phyloP scores from a whole-genome alignment of 768 basidiomycete genomes.

The Clavulina sp. region DNA sequence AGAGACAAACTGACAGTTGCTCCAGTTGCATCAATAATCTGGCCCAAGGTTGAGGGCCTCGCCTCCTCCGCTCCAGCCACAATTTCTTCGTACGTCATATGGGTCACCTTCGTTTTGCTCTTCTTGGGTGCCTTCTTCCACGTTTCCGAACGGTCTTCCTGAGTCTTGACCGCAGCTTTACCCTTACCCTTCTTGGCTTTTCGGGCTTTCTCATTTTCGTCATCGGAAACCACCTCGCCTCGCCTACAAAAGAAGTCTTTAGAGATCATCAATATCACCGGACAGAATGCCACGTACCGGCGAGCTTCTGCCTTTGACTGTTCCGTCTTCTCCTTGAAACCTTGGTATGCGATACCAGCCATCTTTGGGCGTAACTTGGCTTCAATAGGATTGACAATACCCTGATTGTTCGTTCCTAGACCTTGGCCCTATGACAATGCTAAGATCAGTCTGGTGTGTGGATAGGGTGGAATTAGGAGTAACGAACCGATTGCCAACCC shows the following conservation, averaged over 20 bases:
- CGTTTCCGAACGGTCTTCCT: slow-evolving; percentile 40
- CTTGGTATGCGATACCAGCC: slow-evolving; percentile 73
- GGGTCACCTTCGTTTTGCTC: slow-evolving; percentile 67
- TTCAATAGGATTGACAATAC: slow-evolving; percentile 79
- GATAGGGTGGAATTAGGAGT: neutral
- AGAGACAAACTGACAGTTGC: slow-evolving; percentile 46
- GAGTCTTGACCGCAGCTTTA: slow-evolving; percentile 36
- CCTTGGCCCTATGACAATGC: slow-evolving; percentile 30
- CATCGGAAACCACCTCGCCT: slow-evolving; percentile 54
- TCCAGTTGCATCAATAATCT: slow-evolving; percentile 89
- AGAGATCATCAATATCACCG: neutral
- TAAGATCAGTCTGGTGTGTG: neutral
- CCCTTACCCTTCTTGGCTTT: slow-evolving; percentile 30
- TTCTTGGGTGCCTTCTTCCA: slow-evolving; percentile 85
- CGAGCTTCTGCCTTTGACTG: slow-evolving; percentile 69
- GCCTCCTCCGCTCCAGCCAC: slow-evolving; percentile 70
- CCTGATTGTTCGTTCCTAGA: slow-evolving; percentile 54
- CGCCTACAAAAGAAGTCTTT: slow-evolving; percentile 2
- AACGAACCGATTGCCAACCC: slow-evolving; percentile 67
- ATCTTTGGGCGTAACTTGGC: slow-evolving; percentile 60
- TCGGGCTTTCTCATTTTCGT: slow-evolving; percentile 35
- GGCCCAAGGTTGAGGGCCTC: slow-evolving; percentile 37
- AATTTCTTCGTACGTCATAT: slow-evolving; percentile 96
- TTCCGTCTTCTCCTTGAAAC: slow-evolving; percentile 76
- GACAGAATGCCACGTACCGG: slow-evolving; percentile 26